Conservation (phyloP, 345 rosid genomes). For the Gossypium turneri region DNA sequence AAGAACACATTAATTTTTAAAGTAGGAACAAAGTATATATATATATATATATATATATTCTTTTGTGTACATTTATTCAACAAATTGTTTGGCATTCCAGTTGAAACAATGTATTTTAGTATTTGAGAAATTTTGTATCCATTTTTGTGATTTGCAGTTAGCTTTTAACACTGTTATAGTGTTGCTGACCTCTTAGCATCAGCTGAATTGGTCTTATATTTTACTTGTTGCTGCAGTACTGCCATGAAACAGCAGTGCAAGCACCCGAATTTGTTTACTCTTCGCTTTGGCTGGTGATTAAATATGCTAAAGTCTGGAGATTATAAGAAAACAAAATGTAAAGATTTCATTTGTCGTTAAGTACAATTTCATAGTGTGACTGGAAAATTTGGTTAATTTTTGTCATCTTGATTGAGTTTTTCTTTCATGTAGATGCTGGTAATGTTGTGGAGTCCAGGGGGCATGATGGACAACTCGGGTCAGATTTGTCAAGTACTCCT, state of each 20-base stretch:
- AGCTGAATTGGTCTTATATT: neutral
- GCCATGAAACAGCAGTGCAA: neutral
- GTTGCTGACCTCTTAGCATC: neutral
- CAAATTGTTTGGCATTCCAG: neutral
- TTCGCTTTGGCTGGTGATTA: neutral
- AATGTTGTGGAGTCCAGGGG: conserved; percentile 26
- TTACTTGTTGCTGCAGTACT: neutral
- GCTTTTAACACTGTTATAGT: neutral
- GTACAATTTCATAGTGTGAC: neutral
- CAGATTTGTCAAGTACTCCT: conserved; percentile 18
- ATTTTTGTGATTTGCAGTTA: neutral
- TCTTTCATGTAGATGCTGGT: conserved; percentile 47
- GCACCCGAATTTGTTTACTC: neutral
- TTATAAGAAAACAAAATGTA: conserved; percentile 1
- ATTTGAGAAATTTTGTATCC: neutral
- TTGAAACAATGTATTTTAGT: neutral
- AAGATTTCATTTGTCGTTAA: neutral
- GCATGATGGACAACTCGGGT: conserved; percentile 20
- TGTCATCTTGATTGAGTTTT: conserved; percentile 27
- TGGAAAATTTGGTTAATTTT: conserved; percentile 6
- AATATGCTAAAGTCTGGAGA: neutral
- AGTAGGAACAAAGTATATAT: neutral
- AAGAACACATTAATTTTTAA: neutral
- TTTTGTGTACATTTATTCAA: too few relatives aligned
- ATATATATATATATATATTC: too few relatives aligned